These are phyloP conservation scores for Lactifluus subvellereus DNA, from an alignment of 768 basidiomycete genomes.

Conservation along the genomic window DNA sequence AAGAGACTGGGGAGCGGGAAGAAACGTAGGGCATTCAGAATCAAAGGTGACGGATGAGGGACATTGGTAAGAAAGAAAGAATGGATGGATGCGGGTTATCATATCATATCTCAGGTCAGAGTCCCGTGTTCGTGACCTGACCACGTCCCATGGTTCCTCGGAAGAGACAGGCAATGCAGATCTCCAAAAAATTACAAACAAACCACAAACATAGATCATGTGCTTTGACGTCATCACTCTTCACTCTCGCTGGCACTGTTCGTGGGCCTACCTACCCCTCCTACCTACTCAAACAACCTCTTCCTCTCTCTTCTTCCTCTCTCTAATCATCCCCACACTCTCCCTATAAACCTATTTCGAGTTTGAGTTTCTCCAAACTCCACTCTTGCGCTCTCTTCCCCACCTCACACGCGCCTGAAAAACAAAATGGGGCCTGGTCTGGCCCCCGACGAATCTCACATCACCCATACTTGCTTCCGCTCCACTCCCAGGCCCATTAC, in stretches of 20 bases:
- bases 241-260: no score
- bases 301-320: background rate
- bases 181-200: background rate
- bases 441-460: background rate
- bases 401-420: background rate
- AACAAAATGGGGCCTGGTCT: constrained; percentile 1
- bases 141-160: background rate
- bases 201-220: background rate
- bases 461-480: background rate
- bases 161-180: background rate
- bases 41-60: background rate
- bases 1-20: constrained; percentile 18
- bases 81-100: constrained; percentile 5
- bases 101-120: constrained; percentile 16
- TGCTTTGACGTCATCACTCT: constrained; percentile 4
- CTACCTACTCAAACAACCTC: background rate
- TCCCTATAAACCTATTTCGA: background rate
- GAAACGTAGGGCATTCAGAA: constrained; percentile 25
- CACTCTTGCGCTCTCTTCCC: background rate
- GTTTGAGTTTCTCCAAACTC: background rate
- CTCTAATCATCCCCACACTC: background rate
- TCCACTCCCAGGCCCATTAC: constrained; percentile 21
- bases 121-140: constrained; percentile 1
- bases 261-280: background rate
- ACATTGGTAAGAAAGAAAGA: background rate